Base-by-base conservation (phyloP, 2,329 filamentous ascomycete genomes). In the Tolypocladium sp. region DNA sequence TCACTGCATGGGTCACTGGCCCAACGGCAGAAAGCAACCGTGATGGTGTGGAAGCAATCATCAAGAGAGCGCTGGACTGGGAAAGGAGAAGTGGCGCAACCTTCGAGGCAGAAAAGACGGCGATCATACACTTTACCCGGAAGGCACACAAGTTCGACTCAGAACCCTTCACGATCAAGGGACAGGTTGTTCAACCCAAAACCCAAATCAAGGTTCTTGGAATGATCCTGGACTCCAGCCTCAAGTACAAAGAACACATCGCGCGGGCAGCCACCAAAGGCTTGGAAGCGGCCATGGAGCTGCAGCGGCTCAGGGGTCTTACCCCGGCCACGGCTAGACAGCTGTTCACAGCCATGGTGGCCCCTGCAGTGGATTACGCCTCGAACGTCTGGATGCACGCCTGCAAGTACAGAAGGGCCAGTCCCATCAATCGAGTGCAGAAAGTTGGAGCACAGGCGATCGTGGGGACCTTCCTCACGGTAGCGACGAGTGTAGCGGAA, bases 31-130 rank as follows among this genome's bases (percentile, higher is more conserved):
- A 65, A 57, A 56, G 46, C 7, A 70, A 68, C 56, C 61, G 62
- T 8, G 49, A 60, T 55, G 60, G 64, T 12, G 67, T 70, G 25
- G 25, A 68, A 55, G 59, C 63, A 5, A 65, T 69, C 33, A 68
- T 70, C 37, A 44, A 65, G 15, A 30, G 27, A 30, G 27, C 27
- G 5, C 27, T 30, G 27, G 27, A 30, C 27, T 30, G 27, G 27
- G 27, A 30, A 30, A 30, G 27, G 27, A 30, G 27, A 30, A 30
- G 27, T 30, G 27, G 27, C 27, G 27, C 27, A 30, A 30, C 27
- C 27, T 30, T 30, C 4, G 27, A 30, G 27, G 27, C 27, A 30
- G 27, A 30, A 30, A 30, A 30, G 27, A 30, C 27, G 27, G 27
- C 27, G 27, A 30, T 30, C 27, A 30, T 30, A 30, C 27, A 30